Evolutionary conservation across 2,329 filamentous ascomycete genomes (phyloP).

Genomic region (Fusarium drepaniforme): DNA sequence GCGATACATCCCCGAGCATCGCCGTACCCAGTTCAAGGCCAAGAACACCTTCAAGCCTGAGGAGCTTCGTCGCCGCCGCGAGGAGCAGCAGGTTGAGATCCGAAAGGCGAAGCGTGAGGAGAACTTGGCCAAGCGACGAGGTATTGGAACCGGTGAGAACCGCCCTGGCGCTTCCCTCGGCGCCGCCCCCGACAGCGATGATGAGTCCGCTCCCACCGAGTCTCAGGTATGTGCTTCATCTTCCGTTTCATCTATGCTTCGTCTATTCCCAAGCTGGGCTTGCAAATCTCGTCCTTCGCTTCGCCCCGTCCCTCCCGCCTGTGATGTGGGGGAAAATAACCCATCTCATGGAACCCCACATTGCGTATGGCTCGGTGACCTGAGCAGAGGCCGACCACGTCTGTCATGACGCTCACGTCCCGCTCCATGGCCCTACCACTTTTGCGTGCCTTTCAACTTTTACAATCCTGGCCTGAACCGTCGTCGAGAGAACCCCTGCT

Average conservation of each 20-base stretch:
- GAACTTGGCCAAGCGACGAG: constrained; percentile 97
- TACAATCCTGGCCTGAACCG: constrained; percentile 1
- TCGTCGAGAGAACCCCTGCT: constrained; percentile 28
- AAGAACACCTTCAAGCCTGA: constrained; percentile 99
- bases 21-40: constrained; percentile 99
- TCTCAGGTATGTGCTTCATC: constrained; percentile 78
- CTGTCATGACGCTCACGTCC: constrained; percentile 18
- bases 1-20: constrained; percentile 99
- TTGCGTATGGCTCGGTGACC: constrained; percentile 34
- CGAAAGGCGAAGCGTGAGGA: constrained; percentile 98
- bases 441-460: constrained; percentile 1
- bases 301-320: constrained; percentile 37
- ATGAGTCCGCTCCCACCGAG: constrained; percentile 95
- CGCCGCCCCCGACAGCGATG: constrained; percentile 94
- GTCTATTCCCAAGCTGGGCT: constrained; percentile 1
- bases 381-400: constrained; percentile 21
- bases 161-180: constrained; percentile 85
- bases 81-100: constrained; percentile 99
- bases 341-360: constrained; percentile 50
- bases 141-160: constrained; percentile 85
- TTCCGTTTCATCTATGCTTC: constrained; percentile 23
- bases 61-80: constrained; percentile 96
- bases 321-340: constrained; percentile 50
- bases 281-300: constrained; percentile 24
- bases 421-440: constrained; percentile 14